Percentiles rank a stretch among this genome's conserved stretches.
These are phyloP conservation scores for Apiospora aurea DNA, from an alignment of 2,329 filamentous ascomycete species.

Conservation along the genomic window DNA sequence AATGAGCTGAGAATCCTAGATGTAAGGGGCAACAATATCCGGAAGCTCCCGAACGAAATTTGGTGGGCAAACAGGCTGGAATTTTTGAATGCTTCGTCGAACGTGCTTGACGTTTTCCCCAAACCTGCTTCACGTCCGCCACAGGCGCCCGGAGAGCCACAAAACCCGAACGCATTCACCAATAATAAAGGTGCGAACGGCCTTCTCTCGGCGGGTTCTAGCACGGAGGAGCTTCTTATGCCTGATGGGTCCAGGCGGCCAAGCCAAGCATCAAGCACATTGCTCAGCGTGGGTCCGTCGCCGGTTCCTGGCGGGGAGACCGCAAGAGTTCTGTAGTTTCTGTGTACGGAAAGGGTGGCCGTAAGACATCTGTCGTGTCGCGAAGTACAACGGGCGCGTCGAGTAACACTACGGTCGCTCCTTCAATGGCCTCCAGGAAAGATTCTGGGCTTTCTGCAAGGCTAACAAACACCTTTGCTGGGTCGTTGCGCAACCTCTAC, in stretches of 20 bases:
- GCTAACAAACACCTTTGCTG: constrained; percentile 85
- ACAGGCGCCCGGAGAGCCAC: constrained; percentile 62
- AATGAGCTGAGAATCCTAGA: constrained; percentile 86
- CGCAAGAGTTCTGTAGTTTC: constrained; percentile 88
- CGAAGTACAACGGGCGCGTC: constrained; percentile 58
- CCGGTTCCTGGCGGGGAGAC: constrained; percentile 66
- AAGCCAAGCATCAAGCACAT: constrained; percentile 81
- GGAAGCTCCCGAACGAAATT: constrained; percentile 87
- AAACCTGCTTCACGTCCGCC: constrained; percentile 79
- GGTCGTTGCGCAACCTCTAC: constrained; percentile 82
- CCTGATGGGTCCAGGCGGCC: constrained; percentile 70
- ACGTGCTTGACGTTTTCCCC: constrained; percentile 88
- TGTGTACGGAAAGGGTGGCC: constrained; percentile 76
- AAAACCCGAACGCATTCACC: constrained; percentile 42
- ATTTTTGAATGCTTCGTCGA: constrained; percentile 93
- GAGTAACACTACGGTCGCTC: constrained; percentile 57
- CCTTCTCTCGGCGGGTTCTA: constrained; percentile 68
- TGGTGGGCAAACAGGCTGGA: constrained; percentile 94
- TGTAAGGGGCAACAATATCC: constrained; percentile 91
- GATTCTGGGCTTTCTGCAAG: constrained; percentile 87
- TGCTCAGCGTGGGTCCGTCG: constrained; percentile 78
- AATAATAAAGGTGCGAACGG: constrained; percentile 52
- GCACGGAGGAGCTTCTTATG: constrained; percentile 79
- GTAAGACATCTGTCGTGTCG: constrained; percentile 85
- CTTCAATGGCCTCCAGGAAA: constrained; percentile 70